Percentiles rank a stretch among this genome's conserved stretches.
phyloP scores from a whole-genome alignment of 192 early-diverging fungal genomes.

The Geranomyces variabilis region DNA sequence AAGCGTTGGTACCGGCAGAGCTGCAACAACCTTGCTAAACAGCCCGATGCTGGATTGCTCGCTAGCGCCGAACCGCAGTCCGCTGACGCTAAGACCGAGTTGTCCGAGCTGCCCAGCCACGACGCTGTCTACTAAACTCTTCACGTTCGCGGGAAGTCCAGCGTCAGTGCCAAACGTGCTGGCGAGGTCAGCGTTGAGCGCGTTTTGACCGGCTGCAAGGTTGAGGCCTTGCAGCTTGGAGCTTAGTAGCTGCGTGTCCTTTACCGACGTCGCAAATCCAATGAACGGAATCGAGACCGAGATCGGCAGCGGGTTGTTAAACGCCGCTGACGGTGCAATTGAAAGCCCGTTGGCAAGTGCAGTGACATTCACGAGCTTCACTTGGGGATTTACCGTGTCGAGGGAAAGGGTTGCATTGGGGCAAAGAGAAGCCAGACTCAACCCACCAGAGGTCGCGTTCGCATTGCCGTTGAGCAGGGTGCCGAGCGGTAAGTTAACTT shows the following conservation, averaged over 20 bases:
- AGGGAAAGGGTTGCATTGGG: slow-evolving; percentile 13
- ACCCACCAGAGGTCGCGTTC: background rate
- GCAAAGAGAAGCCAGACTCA: slow-evolving; percentile 16
- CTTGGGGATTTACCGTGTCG: slow-evolving; percentile 4
- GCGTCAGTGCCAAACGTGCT: slow-evolving; percentile 10
- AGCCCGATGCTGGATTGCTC: background rate
- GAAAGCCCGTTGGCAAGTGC: slow-evolving; percentile 15
- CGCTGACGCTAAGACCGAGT: slow-evolving; percentile 6
- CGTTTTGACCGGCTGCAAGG: background rate
- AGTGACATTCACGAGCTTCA: slow-evolving; percentile 3
- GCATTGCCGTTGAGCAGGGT: background rate
- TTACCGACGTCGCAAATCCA: slow-evolving; percentile 3
- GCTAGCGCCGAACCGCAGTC: slow-evolving; percentile 11
- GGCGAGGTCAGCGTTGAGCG: background rate
- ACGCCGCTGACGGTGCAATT: background rate
- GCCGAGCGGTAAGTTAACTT: background rate
- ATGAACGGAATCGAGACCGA: slow-evolving; percentile 24
- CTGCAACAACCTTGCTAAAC: background rate
- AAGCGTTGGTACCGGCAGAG: background rate
- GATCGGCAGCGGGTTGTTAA: slow-evolving; percentile 19
- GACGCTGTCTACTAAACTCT: slow-evolving; percentile 4
- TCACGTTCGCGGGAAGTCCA: background rate
- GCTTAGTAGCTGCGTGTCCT: slow-evolving; percentile 6
- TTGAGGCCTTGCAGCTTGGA: slow-evolving; percentile 4
- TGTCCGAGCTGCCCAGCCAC: background rate